Evolutionary conservation across 2,329 filamentous ascomycete species (phyloP).

Genomic region (Paradendryphiella salina): DNA sequence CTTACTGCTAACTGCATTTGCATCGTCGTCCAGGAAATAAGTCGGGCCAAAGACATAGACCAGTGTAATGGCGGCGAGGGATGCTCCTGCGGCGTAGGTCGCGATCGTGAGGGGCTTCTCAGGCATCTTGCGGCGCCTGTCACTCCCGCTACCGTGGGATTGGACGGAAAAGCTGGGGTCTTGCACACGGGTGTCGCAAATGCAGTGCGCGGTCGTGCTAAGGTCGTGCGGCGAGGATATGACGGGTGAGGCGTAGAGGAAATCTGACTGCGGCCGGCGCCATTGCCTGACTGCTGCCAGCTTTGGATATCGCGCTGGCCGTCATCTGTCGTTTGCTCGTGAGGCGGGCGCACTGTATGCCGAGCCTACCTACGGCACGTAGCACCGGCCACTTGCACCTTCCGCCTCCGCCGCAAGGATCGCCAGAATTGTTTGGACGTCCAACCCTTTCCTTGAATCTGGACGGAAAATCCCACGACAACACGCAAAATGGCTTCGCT

Average conservation of each 20-base stretch:
- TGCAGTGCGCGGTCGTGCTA: conserved; percentile 17
- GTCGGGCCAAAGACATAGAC: conserved; percentile 99
- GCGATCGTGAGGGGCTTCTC: conserved; percentile 82
- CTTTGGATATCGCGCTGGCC: conserved; percentile 23
- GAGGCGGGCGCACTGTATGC: conserved; percentile 26
- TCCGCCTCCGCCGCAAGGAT: conserved; percentile 32
- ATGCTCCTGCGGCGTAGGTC: conserved; percentile 93
- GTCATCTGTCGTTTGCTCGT: conserved; percentile 36
- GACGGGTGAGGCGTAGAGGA: conserved; percentile 1
- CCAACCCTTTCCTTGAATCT: conserved; percentile 19
- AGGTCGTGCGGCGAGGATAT: conserved; percentile 1
- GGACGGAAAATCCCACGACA: conserved; percentile 14
- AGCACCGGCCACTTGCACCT: conserved; percentile 25
- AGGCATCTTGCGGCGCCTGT: conserved; percentile 62
- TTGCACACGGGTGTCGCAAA: conserved; percentile 18
- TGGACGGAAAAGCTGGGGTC: conserved; percentile 24
- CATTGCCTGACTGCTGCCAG: conserved; percentile 37
- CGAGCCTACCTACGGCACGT: conserved; percentile 23
- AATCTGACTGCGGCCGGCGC: conserved; percentile 17
- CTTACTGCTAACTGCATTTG: conserved; percentile 65
- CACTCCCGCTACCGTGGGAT: conserved; percentile 28
- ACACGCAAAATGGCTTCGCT: conserved; percentile 41
- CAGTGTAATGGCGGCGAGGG: conserved; percentile 88
- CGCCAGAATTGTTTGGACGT: conserved; percentile 28
- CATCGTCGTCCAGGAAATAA: conserved; percentile 87